Conservation (phyloP, 2,329 filamentous ascomycete genomes). For the Colletotrichum lentis region DNA sequence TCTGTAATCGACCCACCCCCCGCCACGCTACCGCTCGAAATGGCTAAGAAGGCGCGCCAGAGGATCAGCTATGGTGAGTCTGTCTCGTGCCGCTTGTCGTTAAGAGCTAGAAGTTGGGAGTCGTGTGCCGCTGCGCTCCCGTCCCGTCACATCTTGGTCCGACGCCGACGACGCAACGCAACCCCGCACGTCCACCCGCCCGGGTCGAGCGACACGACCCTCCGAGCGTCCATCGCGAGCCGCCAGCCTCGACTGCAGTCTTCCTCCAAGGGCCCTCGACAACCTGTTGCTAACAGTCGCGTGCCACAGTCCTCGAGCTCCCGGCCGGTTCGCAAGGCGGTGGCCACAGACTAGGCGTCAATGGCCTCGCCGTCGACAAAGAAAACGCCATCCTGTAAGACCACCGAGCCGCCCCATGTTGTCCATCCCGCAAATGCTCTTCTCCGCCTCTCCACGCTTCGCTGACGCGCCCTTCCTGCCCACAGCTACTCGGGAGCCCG, state of each 20-base stretch:
- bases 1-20: conserved; percentile 26
- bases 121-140: conserved; percentile 19
- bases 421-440: conserved; percentile 33
- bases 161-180: conserved; percentile 12
- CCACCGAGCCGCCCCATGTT: conserved; percentile 8
- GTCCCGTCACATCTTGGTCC: conserved; percentile 15
- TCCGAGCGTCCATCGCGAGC: conserved; percentile 12
- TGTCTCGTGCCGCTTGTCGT: conserved; percentile 13
- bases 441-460: neutral
- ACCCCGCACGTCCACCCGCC: conserved; percentile 25
- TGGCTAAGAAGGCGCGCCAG: conserved; percentile 75
- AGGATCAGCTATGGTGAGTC: conserved; percentile 73
- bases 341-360: conserved; percentile 92
- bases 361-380: conserved; percentile 88
- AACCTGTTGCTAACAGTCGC: conserved; percentile 14
- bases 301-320: conserved; percentile 63
- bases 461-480: conserved; percentile 7
- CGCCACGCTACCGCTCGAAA: conserved; percentile 45
- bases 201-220: conserved; percentile 6
- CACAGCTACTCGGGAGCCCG: conserved; percentile 91
- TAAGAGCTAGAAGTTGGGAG: neutral
- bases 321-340: conserved; percentile 66
- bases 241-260: neutral
- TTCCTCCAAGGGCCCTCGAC: conserved; percentile 5
- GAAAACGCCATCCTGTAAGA: conserved; percentile 85